Conservation (phyloP, 805 yeast species). For the Metschnikowia matae region DNA sequence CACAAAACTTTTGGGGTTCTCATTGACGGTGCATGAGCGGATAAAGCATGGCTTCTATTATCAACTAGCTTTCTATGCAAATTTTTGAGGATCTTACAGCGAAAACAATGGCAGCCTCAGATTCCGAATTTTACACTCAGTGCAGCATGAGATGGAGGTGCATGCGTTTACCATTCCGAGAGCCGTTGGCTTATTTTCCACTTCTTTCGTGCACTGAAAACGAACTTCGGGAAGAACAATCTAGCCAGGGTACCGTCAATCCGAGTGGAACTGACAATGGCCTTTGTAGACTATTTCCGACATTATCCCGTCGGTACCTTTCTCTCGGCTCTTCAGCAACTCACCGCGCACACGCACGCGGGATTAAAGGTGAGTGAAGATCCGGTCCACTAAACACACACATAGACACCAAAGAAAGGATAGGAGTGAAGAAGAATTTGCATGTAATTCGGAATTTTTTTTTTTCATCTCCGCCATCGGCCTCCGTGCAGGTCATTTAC, state of each 20-base stretch:
- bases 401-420: background rate
- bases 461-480: background rate
- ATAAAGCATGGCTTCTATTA: background rate
- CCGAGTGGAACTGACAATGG: background rate
- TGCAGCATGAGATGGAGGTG: constrained; percentile 1
- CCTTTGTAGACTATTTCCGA: background rate
- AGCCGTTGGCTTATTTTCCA: background rate
- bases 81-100: background rate
- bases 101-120: background rate
- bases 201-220: background rate
- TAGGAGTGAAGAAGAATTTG: background rate
- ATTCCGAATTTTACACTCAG: background rate
- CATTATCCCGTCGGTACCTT: background rate
- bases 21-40: background rate
- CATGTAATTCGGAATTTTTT: background rate
- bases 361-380: background rate
- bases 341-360: background rate
- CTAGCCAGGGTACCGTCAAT: background rate
- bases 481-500: background rate
- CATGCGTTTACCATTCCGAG: constrained; percentile 1
- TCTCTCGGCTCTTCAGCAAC: background rate
- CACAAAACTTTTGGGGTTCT: background rate
- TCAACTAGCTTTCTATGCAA: background rate
- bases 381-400: background rate
- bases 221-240: background rate